A percentile compares a stretch with the other conserved stretches of the same genome.
Evolutionary conservation across 2,329 filamentous ascomycete genomes (phyloP).

Genomic region (Bretziella fagacearum): DNA sequence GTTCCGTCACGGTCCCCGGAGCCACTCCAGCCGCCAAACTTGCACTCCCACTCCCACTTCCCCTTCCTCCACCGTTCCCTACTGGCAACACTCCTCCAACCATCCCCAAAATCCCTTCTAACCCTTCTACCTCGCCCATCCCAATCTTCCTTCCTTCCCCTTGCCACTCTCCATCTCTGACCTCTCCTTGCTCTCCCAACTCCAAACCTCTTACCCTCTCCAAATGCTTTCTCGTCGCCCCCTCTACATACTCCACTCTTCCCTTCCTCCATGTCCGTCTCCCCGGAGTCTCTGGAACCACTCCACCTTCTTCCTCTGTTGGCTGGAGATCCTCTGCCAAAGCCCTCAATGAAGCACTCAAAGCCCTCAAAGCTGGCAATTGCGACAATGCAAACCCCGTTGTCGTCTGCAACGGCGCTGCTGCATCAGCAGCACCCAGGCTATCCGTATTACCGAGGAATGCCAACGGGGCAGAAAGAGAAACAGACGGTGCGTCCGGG

Average conservation of each 20-base stretch:
- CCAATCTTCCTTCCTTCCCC: constrained; percentile 33
- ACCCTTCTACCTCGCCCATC: constrained; percentile 37
- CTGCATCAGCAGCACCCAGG: constrained; percentile 32
- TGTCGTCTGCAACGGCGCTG: constrained; percentile 48
- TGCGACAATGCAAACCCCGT: constrained; percentile 68
- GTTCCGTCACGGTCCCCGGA: too few relatives aligned
- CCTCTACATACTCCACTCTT: constrained; percentile 68
- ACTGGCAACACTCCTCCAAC: constrained; percentile 24
- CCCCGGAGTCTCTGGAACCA: constrained; percentile 17
- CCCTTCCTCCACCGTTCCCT: not conserved
- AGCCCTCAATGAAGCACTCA: constrained; percentile 42
- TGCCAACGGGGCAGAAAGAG: constrained; percentile 26
- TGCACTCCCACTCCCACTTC: too few relatives aligned
- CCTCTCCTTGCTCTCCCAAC: constrained; percentile 41
- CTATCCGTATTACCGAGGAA: constrained; percentile 40
- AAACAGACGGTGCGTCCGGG: constrained; percentile 15
- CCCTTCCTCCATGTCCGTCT: constrained; percentile 43
- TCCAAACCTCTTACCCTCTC: constrained; percentile 54
- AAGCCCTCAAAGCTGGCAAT: constrained; percentile 56
- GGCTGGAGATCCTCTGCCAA: constrained; percentile 45
- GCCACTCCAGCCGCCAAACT: too few relatives aligned
- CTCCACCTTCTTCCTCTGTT: not conserved
- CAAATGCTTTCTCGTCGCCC: constrained; percentile 57
- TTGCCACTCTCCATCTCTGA: constrained; percentile 49
- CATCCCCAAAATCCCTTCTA: constrained; percentile 34